Base-by-base conservation (phyloP, 2,329 filamentous ascomycete species). In the Exophiala dermatitidis region DNA sequence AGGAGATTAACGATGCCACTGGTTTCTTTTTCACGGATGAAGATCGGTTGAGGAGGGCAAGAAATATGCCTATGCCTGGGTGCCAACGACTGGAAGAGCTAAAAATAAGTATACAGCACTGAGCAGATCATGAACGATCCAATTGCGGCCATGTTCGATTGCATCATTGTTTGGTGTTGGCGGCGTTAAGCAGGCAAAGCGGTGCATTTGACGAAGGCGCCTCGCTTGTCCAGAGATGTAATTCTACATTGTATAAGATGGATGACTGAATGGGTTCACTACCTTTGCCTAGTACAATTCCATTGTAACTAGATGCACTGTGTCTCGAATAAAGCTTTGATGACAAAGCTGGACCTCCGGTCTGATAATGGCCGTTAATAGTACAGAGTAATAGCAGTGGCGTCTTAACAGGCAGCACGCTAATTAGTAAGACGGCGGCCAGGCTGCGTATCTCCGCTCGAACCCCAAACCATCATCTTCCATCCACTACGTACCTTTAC, bases 11-110 rank as follows among this genome's bases (percentile, higher is more conserved):
- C 59, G 84, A 88, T 45, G 90, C 90, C 0, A 82, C 86, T 63
- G 90, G 90, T 2, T 95, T 90, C 86, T 89, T 95, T 66, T 90
- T 82, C 68, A 81, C 83, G 51, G 89, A 96, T 64, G 77, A 82
- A 48, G 84, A 84, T 58, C 90, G 89, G 74, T 81, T 95, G 81
- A 80, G 84, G 57, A 70, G 81, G 54, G 90, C 90, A 31, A 72
- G 77, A 55, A 72, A 72, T 26, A 77, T 84, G 76, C 73, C 79
- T 43, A 77, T 82, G 74, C 76, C 74, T 67, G 78, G 73, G 61
- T 86, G 83, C 68, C 72, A 72, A 63, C 75, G 74, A 59, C 65
- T 85, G 62, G 72, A 78, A 50, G 70, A 74, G 44, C 65, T 82
- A 68, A 74, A 74, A 49, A 62, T 67, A 32, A 58, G 41, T 34